These are phyloP conservation scores for Sanghuangporus baumii DNA, from an alignment of 1,284 basidiomycete species.

Conservation along the genomic window DNA sequence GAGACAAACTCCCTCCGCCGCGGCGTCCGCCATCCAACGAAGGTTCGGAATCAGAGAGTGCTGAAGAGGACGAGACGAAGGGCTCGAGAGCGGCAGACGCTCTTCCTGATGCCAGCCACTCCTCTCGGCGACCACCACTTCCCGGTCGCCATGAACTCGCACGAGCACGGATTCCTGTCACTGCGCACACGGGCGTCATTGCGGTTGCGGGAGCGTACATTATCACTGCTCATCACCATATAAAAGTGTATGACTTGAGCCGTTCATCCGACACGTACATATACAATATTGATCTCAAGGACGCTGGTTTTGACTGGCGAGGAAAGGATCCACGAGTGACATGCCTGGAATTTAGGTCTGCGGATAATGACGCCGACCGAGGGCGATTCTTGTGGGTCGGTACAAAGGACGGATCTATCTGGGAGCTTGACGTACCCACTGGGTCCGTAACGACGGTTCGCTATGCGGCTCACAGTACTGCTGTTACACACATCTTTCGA, in stretches of 20 bases:
- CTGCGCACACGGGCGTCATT: constrained; percentile 49
- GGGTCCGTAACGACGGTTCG: constrained; percentile 54
- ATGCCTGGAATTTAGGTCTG: constrained; percentile 69
- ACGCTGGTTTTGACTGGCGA: constrained; percentile 44
- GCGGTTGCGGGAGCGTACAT: constrained; percentile 63
- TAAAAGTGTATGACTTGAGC: constrained; percentile 61
- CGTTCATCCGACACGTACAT: constrained; percentile 39
- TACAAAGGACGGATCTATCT: constrained; percentile 81
- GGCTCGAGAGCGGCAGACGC: constrained; percentile 41
- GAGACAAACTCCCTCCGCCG: constrained; percentile 62
- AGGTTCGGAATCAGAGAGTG: constrained; percentile 34
- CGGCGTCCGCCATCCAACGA: constrained; percentile 37
- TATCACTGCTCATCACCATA: constrained; percentile 53
- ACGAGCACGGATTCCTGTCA: constrained; percentile 47
- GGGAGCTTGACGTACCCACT: constrained; percentile 71
- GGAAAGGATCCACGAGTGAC: constrained; percentile 68
- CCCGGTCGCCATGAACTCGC: constrained; percentile 39
- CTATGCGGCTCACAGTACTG: constrained; percentile 55
- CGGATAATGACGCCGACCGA: constrained; percentile 31
- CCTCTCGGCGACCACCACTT: constrained; percentile 73
- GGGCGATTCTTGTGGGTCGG: constrained; percentile 73
- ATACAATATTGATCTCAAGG: constrained; percentile 55
- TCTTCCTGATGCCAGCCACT: constrained; percentile 76
- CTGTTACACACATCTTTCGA: constrained; percentile 71
- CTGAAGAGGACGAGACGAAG: constrained; percentile 40